These are phyloP conservation scores for Tetradesmus obliquus DNA, from an alignment of 139 green algal genomes.

Conservation along the genomic window DNA sequence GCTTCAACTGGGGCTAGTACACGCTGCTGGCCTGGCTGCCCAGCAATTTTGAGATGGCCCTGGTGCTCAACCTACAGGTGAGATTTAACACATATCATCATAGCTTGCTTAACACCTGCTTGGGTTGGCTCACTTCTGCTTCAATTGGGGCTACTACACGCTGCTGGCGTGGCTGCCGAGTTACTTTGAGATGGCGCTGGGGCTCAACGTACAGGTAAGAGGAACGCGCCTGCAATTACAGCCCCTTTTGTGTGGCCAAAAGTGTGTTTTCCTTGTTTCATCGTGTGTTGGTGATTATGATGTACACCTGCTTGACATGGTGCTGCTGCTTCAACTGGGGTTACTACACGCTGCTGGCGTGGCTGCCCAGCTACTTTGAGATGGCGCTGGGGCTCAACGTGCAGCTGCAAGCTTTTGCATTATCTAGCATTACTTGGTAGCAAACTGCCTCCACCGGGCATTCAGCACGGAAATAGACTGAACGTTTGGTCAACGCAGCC, in stretches of 20 bases:
- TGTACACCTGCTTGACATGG: too few species aligned
- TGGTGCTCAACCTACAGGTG: conserved; percentile 89
- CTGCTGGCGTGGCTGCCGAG: conserved; percentile 97
- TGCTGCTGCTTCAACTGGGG: conserved; percentile 99
- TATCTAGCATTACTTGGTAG: too few species aligned
- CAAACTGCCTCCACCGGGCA: too few species aligned
- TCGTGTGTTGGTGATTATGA: neutral
- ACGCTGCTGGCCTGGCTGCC: conserved; percentile 97
- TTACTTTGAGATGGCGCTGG: conserved; percentile 96
- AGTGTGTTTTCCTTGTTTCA: conserved; percentile 68
- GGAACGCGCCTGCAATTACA: too few species aligned
- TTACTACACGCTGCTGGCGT: conserved; percentile 97
- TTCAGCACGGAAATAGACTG: too few species aligned
- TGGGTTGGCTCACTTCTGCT: conserved; percentile 94
- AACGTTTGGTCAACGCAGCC: too few species aligned
- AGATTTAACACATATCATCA: conserved; percentile 41
- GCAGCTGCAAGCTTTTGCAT: conserved; percentile 51
- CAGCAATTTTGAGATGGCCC: conserved; percentile 94
- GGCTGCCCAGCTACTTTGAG: conserved; percentile 98
- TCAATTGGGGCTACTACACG: conserved; percentile 98
- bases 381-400: conserved; percentile 91
- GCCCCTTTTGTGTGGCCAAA: neutral
- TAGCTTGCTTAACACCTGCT: neutral
- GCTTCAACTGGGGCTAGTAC: conserved; percentile 99
- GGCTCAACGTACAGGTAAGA: conserved; percentile 83